A percentile compares a stretch with the other conserved stretches of the same genome.
These are phyloP conservation scores for Inga leiocalycina DNA, from an alignment of 306 rosid species.

Conservation along the genomic window DNA sequence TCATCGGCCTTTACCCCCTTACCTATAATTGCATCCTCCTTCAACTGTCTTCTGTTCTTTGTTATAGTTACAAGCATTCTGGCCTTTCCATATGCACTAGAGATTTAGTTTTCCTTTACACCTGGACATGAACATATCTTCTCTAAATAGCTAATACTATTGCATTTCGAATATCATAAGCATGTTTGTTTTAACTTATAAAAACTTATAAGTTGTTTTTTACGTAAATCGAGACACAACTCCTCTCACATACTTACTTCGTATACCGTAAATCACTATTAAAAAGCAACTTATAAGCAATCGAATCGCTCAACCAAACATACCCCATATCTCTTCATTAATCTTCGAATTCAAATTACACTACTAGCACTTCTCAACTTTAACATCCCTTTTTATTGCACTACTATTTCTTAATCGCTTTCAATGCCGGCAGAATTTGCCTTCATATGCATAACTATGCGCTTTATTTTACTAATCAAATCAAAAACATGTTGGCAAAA, in stretches of 20 bases:
- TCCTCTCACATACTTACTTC: too few species aligned
- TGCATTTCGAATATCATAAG: background rate
- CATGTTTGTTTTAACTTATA: too few species aligned
- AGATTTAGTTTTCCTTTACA: background rate
- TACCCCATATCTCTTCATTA: background rate
- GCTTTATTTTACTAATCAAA: background rate
- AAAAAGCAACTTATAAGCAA: too few species aligned
- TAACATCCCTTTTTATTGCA: background rate
- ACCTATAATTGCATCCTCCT: too few species aligned
- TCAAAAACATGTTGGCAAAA: too few species aligned
- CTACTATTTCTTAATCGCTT: background rate
- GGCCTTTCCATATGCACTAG: background rate
- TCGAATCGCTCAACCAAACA: too few species aligned
- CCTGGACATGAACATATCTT: background rate
- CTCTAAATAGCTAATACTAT: background rate
- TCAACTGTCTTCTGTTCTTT: background rate
- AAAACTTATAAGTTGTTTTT: too few species aligned
- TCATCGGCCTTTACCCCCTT: background rate
- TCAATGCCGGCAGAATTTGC: background rate
- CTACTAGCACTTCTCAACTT: background rate
- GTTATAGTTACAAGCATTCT: background rate
- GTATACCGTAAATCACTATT: too few species aligned
- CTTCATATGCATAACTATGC: background rate
- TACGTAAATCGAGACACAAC: too few species aligned
- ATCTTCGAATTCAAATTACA: background rate